phyloP scores from a whole-genome alignment of 805 yeast species.

The Wickerhamiella vanderwaltii region DNA sequence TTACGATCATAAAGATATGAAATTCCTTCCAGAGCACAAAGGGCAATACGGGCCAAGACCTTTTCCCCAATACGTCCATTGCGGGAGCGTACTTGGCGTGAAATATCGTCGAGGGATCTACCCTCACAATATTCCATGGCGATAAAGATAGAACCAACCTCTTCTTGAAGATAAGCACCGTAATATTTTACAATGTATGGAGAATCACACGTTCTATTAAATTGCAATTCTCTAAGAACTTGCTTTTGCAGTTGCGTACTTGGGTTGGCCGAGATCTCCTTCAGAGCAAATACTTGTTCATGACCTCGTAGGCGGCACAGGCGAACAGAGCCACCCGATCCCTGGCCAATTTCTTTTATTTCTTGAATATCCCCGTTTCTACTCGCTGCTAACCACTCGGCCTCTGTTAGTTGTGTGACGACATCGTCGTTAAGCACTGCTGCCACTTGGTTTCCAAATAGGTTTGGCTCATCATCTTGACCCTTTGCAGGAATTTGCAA shows the following conservation, averaged over 20 bases:
- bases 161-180: constrained; percentile 77
- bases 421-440: neutral
- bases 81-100: constrained; percentile 55
- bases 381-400: constrained; percentile 57
- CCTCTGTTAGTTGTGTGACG: constrained; percentile 12
- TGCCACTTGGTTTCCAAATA: constrained; percentile 1
- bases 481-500: constrained; percentile 3
- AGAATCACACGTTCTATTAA: constrained; percentile 68
- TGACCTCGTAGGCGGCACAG: constrained; percentile 57
- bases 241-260: constrained; percentile 83
- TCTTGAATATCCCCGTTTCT: constrained; percentile 51
- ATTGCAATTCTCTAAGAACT: constrained; percentile 79
- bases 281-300: constrained; percentile 65
- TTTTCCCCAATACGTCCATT: constrained; percentile 88
- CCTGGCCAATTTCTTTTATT: constrained; percentile 73
- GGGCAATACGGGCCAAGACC: constrained; percentile 82
- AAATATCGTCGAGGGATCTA: constrained; percentile 78
- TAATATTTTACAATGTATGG: constrained; percentile 83
- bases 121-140: constrained; percentile 99
- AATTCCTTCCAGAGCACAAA: constrained; percentile 70
- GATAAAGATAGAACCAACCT: constrained; percentile 70
- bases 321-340: constrained; percentile 83
- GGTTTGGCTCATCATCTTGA: neutral
- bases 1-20: constrained; percentile 77
- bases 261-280: constrained; percentile 59